A percentile compares a stretch with the other conserved stretches of the same genome.
Conservation (phyloP, 2,329 filamentous ascomycete genomes). For the Neoarthrinium moseri region DNA sequence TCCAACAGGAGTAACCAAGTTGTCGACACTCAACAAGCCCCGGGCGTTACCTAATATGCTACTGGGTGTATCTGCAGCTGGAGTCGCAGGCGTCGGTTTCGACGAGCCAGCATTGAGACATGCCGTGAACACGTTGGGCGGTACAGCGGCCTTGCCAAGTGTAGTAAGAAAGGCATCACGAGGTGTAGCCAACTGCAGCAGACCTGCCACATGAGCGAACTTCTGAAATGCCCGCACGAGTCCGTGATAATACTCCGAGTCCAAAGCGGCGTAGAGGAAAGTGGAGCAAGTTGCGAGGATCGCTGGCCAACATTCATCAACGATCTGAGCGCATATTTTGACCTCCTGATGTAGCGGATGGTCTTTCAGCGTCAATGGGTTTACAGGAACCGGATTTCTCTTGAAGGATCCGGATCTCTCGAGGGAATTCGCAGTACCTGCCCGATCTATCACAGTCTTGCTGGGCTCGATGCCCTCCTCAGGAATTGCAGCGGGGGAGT, state of each 20-base stretch:
- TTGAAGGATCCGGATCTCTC: slow-evolving; percentile 68
- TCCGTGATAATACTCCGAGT: slow-evolving; percentile 90
- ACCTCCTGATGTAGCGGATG: slow-evolving; percentile 72
- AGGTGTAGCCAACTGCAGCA: slow-evolving; percentile 80
- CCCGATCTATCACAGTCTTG: slow-evolving; percentile 26
- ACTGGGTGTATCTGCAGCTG: slow-evolving; percentile 48
- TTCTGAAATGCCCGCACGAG: slow-evolving; percentile 92
- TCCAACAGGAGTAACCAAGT: slow-evolving; percentile 58
- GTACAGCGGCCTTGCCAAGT: slow-evolving; percentile 87
- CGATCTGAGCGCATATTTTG: slow-evolving; percentile 74
- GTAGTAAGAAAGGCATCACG: slow-evolving; percentile 94
- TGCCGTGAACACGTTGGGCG: slow-evolving; percentile 69
- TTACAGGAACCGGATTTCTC: slow-evolving; percentile 76
- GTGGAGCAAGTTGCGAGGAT: slow-evolving; percentile 93
- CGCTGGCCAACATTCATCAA: slow-evolving; percentile 93
- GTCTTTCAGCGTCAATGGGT: slow-evolving; percentile 74
- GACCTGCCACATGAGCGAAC: slow-evolving; percentile 89
- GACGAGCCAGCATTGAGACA: slow-evolving; percentile 51
- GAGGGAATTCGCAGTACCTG: slow-evolving; percentile 29
- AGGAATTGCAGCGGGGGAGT: slow-evolving; percentile 39
- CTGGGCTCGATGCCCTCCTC: slow-evolving; percentile 31
- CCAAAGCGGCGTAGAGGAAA: slow-evolving; percentile 87
- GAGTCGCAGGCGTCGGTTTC: slow-evolving; percentile 41
- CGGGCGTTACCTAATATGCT: slow-evolving; percentile 70
- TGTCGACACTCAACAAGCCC: slow-evolving; percentile 73